phyloP scores from a whole-genome alignment of 495 filamentous ascomycete species.

The Aspergillus ellipticus region DNA sequence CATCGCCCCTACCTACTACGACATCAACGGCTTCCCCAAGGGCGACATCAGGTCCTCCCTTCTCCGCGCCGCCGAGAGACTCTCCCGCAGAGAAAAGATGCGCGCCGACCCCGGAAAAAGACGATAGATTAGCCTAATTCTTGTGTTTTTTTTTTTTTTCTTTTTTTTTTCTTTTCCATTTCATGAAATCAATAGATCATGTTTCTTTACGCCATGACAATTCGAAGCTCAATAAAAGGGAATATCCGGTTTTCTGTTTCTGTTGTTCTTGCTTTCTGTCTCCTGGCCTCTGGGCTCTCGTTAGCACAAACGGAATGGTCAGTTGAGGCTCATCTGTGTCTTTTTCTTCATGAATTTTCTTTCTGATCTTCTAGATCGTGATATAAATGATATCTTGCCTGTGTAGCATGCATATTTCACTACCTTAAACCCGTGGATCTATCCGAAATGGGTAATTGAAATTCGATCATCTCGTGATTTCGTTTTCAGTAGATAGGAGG shows the following conservation, averaged over 20 bases:
- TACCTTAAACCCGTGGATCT: no score
- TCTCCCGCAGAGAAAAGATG: slow-evolving; percentile 68
- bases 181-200: slow-evolving; percentile 14
- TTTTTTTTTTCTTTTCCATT: slow-evolving; percentile 12
- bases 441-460: no score
- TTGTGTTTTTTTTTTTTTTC: slow-evolving; percentile 3
- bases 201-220: background rate
- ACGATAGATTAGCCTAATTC: slow-evolving; percentile 18
- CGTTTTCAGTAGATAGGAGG: no score
- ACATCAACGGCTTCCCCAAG: slow-evolving; percentile 77
- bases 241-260: background rate
- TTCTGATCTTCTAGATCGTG: no score
- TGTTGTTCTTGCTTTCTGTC: background rate
- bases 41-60: slow-evolving; percentile 80
- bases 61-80: slow-evolving; percentile 67
- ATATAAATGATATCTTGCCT: no score
- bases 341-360: no score
- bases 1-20: slow-evolving; percentile 89
- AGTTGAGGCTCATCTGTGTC: no score
- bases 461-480: no score
- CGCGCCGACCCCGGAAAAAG: slow-evolving; percentile 35
- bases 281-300: background rate
- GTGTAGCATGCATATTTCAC: no score
- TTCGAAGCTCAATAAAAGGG: background rate
- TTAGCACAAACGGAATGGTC: background rate